Conservation (phyloP, 441 rosid species). For the Jatropha multifida region DNA sequence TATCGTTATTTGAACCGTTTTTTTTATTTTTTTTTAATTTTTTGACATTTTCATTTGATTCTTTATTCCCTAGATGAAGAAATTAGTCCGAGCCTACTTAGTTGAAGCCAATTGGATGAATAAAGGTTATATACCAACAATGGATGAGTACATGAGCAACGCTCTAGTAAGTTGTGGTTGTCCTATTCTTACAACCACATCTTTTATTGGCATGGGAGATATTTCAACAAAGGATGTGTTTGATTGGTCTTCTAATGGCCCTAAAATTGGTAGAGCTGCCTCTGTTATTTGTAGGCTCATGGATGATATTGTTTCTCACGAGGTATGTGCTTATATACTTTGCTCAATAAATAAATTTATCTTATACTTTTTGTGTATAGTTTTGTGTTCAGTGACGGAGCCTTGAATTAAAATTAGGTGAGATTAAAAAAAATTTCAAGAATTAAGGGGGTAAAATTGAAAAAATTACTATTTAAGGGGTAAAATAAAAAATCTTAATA, state of each 20-base stretch:
- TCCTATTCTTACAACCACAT: conserved; percentile 13
- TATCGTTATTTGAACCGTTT: no score
- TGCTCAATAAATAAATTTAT: background rate
- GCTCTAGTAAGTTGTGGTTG: conserved; percentile 7
- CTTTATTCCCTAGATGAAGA: conserved; percentile 20
- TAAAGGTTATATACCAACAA: conserved; percentile 9
- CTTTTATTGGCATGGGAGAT: conserved; percentile 21
- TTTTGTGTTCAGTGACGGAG: no score
- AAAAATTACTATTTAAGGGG: no score
- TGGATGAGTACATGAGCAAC: conserved; percentile 29
- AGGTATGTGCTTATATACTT: background rate
- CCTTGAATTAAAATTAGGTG: no score
- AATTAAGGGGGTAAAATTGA: no score
- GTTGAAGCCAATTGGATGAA: conserved; percentile 25
- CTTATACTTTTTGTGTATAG: no score
- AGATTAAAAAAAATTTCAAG: no score
- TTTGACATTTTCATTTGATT: no score
- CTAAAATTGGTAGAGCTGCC: conserved; percentile 10
- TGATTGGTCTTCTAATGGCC: conserved; percentile 14
- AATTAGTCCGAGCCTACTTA: background rate
- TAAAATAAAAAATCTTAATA: no score
- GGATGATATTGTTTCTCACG: conserved; percentile 23
- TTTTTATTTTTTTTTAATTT: no score
- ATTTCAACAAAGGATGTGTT: conserved; percentile 14
- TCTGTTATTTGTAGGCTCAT: background rate